Conservation (phyloP, 2,329 filamentous ascomycete genomes). For the Paecilomyces fulvus region DNA sequence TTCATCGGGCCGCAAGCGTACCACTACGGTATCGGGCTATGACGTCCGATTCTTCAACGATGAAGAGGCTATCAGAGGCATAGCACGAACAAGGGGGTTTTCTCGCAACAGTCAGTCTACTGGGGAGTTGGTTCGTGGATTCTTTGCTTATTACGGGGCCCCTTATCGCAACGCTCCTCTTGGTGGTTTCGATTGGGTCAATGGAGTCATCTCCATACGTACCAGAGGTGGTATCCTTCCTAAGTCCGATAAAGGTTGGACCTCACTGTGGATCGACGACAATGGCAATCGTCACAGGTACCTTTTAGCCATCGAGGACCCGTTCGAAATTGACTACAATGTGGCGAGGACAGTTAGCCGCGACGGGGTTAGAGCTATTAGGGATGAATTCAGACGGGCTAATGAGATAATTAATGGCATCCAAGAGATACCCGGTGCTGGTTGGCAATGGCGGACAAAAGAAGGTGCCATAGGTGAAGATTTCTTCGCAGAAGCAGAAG, state of each 20-base stretch:
- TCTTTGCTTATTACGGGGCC: slow-evolving; percentile 80
- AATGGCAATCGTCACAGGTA: slow-evolving; percentile 73
- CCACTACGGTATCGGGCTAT: slow-evolving; percentile 51
- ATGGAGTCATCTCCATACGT: slow-evolving; percentile 70
- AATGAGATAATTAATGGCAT: slow-evolving; percentile 59
- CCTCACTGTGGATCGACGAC: slow-evolving; percentile 60
- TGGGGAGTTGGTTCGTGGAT: slow-evolving; percentile 66
- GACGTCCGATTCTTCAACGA: slow-evolving; percentile 72
- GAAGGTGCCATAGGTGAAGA: slow-evolving; percentile 16
- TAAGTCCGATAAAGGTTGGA: slow-evolving; percentile 79
- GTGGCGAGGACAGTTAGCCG: slow-evolving; percentile 80
- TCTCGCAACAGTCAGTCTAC: slow-evolving; percentile 62
- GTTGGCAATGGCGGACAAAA: slow-evolving; percentile 15
- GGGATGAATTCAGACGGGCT: slow-evolving; percentile 75
- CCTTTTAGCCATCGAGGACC: slow-evolving; percentile 84
- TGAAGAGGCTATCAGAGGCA: slow-evolving; percentile 57
- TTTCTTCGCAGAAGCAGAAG: slow-evolving; percentile 14
- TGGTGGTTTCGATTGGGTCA: slow-evolving; percentile 66
- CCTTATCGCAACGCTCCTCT: slow-evolving; percentile 45
- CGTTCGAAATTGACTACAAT: slow-evolving; percentile 82
- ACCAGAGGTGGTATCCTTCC: slow-evolving; percentile 59
- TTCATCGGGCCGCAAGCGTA: slow-evolving; percentile 25
- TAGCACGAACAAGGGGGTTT: slow-evolving; percentile 51
- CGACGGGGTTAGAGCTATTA: slow-evolving; percentile 69
- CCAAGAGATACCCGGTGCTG: slow-evolving; percentile 24